Evolutionary conservation across 805 yeast genomes (phyloP), one percentile per base, ranked within the genome.

Genomic region (Myxozyma geophila): DNA sequence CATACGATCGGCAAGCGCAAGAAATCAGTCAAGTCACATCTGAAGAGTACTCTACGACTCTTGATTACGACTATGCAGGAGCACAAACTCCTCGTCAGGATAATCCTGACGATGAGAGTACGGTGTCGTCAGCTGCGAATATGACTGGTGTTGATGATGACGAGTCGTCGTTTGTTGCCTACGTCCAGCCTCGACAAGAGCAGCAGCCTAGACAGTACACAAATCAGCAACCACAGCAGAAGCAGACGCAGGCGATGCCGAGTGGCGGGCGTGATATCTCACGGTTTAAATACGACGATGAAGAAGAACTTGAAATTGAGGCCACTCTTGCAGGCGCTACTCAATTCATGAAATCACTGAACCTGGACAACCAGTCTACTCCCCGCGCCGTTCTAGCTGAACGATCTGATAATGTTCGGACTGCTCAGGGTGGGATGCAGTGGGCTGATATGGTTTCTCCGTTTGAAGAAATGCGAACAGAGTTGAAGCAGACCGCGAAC

Each of bases 371-470:
- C 47, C 65, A 64, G 33, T 60, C 67, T 5, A 60, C 64, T 5
- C 65, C 67, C 7, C 59, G 62, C 4, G 53, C 28, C 10, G 46
- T 50, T 7, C 41, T 54, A 17, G 62, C 55, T 12, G 54, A 63
- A 13, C 49, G 59, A n/a, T 49, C 60, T 17, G 49, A 59, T 43
- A 46, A 48, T n/a, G 44, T 51, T 37, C 55, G 36, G 8, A 21
- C 21, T 17, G 40, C 54, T 13, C 35, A 36, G 15, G 13, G 35
- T 13, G 56, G 44, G 9, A 40, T 64, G 61, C 60, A 43, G 19
- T 64, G 68, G 68, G 68, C 68, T 3, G 51, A 55, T 19, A 64
- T 64, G 61, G 63, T 51, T 15, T 60, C 68, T 2, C 68, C 66
- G 37, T 64, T 62, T 58, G 68, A 64, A 13, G 68, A 62, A n/a